These are phyloP conservation scores for Zygnema cylindricum DNA, from an alignment of 139 green algal genomes.

Conservation along the genomic window DNA sequence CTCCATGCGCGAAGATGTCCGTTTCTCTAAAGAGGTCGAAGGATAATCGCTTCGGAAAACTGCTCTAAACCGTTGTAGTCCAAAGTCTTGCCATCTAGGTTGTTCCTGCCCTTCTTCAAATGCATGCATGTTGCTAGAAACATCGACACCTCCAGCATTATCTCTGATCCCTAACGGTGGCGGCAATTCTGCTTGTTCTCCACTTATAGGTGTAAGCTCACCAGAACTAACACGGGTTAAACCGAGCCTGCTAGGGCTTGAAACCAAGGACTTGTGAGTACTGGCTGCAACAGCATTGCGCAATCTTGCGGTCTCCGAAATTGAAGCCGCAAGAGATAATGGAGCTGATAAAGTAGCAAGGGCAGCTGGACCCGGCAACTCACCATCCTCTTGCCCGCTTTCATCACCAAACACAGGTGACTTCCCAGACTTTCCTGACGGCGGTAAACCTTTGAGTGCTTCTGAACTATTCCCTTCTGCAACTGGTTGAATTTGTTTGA, in stretches of 20 bases:
- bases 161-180: neutral
- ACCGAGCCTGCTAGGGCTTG: neutral
- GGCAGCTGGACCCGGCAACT: constrained; percentile 5
- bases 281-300: neutral
- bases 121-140: neutral
- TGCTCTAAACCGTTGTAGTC: neutral
- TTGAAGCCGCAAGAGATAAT: neutral
- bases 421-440: neutral
- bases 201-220: neutral
- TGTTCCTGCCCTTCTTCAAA: neutral
- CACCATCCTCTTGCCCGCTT: constrained; percentile 17
- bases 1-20: neutral
- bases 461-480: neutral
- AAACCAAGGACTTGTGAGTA: neutral
- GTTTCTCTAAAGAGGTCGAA: neutral
- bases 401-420: neutral
- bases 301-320: neutral
- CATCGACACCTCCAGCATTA: neutral
- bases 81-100: neutral
- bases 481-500: neutral
- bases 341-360: neutral
- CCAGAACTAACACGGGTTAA: neutral
- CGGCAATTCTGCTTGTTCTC: neutral
- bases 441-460: neutral
- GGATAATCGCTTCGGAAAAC: neutral